These are phyloP conservation scores for Capsicum chinense DNA, from an alignment of 257 asterid species.

Conservation along the genomic window DNA sequence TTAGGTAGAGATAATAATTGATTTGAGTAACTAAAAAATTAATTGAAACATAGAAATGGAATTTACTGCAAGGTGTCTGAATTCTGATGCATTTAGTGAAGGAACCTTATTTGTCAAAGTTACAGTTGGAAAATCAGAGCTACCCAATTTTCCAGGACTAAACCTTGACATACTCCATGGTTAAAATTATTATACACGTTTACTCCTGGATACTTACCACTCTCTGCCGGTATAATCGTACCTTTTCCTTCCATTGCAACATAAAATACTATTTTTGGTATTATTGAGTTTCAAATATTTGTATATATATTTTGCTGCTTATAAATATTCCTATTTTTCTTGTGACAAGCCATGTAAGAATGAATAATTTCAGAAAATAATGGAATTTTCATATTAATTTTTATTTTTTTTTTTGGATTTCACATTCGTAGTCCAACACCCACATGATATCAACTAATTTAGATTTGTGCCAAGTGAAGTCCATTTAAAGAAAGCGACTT, in stretches of 20 bases:
- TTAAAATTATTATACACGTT: background rate
- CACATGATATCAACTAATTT: too few relatives aligned
- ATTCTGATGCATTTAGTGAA: conserved; percentile 56
- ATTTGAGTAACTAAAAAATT: background rate
- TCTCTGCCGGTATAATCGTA: background rate
- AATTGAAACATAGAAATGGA: conserved; percentile 11
- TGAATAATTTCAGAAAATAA: too few relatives aligned
- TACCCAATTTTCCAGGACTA: background rate
- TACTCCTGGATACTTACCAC: background rate
- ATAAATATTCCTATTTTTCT: too few relatives aligned
- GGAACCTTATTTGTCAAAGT: conserved; percentile 64
- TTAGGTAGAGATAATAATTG: background rate
- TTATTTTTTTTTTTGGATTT: too few relatives aligned
- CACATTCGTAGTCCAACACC: too few relatives aligned
- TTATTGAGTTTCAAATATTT: background rate
- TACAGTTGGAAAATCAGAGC: conserved; percentile 35
- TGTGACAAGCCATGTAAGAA: too few relatives aligned
- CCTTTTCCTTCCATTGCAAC: background rate
- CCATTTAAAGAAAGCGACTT: too few relatives aligned
- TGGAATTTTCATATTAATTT: too few relatives aligned
- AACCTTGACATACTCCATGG: background rate
- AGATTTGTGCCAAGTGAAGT: too few relatives aligned
- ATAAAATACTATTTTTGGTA: background rate
- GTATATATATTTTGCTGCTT: too few relatives aligned
- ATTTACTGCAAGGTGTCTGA: conserved; percentile 32